phyloP scores from a whole-genome alignment of 139 green algal genomes.

The Chara braunii region DNA sequence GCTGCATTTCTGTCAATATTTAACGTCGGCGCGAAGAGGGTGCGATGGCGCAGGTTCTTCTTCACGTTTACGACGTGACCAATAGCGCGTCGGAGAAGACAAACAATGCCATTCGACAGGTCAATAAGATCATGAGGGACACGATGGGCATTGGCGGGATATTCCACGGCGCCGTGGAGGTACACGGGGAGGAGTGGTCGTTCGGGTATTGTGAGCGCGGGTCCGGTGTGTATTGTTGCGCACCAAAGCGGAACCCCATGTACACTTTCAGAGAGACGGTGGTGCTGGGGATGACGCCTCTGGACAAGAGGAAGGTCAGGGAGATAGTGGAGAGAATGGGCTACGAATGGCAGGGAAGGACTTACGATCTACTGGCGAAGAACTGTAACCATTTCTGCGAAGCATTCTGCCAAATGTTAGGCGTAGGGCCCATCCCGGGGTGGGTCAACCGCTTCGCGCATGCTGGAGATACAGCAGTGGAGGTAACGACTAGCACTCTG shows the following conservation, averaged over 20 bases:
- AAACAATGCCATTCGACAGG: conserved; percentile 39
- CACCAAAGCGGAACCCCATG: conserved; percentile 50
- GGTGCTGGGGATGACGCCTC: conserved; percentile 48
- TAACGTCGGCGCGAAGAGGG: background rate
- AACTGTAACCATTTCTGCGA: conserved; percentile 79
- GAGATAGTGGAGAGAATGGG: conserved; percentile 42
- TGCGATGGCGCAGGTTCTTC: conserved; percentile 24
- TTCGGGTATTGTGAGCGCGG: conserved; percentile 64
- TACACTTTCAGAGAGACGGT: conserved; percentile 63
- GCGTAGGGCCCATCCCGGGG: conserved; percentile 23
- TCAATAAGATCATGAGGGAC: conserved; percentile 52
- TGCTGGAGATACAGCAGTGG: conserved; percentile 42
- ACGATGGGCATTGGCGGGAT: conserved; percentile 48
- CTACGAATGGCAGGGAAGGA: conserved; percentile 44
- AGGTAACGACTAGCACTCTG: background rate
- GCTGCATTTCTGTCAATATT: too few relatives aligned
- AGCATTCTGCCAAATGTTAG: conserved; percentile 48
- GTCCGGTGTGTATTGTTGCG: conserved; percentile 56
- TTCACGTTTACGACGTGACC: conserved; percentile 54
- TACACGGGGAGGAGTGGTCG: conserved; percentile 56
- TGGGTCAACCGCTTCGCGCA: conserved; percentile 60
- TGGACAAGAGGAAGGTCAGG: conserved; percentile 21
- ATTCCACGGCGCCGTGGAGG: conserved; percentile 60
- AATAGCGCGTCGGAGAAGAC: conserved; percentile 31
- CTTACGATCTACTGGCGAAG: conserved; percentile 59